phyloP scores from a whole-genome alignment of 1,284 basidiomycete genomes.

The Takashimella koratensis region DNA sequence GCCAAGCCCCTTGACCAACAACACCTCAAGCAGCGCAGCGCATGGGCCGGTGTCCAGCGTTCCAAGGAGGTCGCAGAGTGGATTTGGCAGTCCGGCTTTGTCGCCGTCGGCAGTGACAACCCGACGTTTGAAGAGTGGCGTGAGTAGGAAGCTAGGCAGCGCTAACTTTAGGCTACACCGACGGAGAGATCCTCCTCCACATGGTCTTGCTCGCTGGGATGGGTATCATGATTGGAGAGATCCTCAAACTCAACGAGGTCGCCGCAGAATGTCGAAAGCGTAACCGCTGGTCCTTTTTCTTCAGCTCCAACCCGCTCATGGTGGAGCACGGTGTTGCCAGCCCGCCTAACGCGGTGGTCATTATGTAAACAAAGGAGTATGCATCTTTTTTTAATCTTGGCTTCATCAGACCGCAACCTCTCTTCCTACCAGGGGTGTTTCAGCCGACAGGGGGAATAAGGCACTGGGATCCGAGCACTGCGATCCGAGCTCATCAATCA shows the following conservation, averaged over 20 bases:
- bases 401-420: no score
- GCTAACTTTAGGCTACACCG: background rate
- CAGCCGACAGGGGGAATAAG: no score
- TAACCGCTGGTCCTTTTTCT: constrained; percentile 16
- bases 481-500: no score
- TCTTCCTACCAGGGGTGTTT: no score
- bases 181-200: constrained; percentile 6
- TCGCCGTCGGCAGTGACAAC: constrained; percentile 17
- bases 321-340: constrained; percentile 18
- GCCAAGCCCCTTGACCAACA: background rate
- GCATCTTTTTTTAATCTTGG: no score
- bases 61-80: constrained; percentile 9
- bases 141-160: constrained; percentile 5
- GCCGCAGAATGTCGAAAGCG: constrained; percentile 10
- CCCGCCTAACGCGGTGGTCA: constrained; percentile 17
- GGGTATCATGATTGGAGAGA: constrained; percentile 21
- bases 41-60: constrained; percentile 11
- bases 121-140: constrained; percentile 19
- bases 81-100: constrained; percentile 20
- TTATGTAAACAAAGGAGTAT: constrained; percentile 7
- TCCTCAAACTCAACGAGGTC: constrained; percentile 10
- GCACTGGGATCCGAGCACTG: no score
- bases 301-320: constrained; percentile 13
- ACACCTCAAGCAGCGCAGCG: background rate
- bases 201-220: constrained; percentile 15